Evolutionary conservation across 2,329 filamentous ascomycete genomes (phyloP), one percentile per base, ranked within the genome.

Genomic region (Neofusicoccum sp.): DNA sequence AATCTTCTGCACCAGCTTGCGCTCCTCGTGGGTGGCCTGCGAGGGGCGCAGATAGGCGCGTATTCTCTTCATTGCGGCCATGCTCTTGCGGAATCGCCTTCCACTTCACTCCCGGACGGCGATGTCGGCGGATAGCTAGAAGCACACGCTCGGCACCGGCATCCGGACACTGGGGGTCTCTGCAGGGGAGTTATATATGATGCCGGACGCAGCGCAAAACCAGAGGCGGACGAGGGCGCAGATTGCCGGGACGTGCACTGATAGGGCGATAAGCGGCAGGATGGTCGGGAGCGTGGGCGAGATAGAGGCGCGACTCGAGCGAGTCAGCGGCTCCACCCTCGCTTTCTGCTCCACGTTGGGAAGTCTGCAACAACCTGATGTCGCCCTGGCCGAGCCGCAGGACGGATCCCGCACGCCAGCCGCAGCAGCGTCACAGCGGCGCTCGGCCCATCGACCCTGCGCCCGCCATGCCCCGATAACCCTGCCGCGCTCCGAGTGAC

Each of bases 1-100:
- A 49, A 86, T 83, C 73, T 84, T 86, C 41, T 76, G 78, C 5
- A 87, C 73, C 31, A 86, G 71, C 62, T 75, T 76, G 33, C 72
- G 70, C 65, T 80, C 78, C 12, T 71, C 73, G 11, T 71, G 69
- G 14, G 70, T 68, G 53, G 65, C 67, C 40, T 75, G 71, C 6
- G 70, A 70, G 38, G 73, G 71, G 9, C 70, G 69, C 33, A 76
- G 59, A 61, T 76, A 76, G 5, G 59, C 59, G n/a, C 59, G 11
- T 24, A 48, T 11, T 6, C 12, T 57, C 4, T n/a, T 49, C 38
- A 53, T 6, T 4, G 41, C 20, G 4, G 47, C 58, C 58, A 60
- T 60, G 40, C 24, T 60, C 11, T 33, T 40, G 30, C 12, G 16
- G 28, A 3, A 2, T 31, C 30, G 6, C 11, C 2, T 38, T 24